Conservation (phyloP, 345 rosid species). For the Carallia brachiata region DNA sequence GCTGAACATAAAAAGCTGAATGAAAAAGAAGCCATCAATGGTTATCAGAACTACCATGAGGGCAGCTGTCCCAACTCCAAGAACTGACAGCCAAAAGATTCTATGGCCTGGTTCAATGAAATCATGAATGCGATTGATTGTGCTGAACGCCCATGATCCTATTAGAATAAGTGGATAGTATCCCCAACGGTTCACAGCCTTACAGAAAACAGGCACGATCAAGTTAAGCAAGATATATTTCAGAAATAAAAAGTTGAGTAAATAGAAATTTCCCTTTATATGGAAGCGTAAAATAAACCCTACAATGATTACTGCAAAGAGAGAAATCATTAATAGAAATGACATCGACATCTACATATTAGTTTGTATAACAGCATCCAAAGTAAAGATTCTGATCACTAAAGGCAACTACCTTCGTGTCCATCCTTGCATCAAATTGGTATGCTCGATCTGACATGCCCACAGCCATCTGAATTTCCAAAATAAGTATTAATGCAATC, state of each 20-base stretch:
- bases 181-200: constrained; percentile 95
- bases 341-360: not conserved
- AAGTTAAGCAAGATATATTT: not conserved
- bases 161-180: constrained; percentile 91
- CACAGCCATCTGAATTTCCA: constrained; percentile 75
- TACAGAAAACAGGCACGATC: constrained; percentile 12
- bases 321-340: not conserved
- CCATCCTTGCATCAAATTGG: constrained; percentile 62
- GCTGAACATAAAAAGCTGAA: not conserved
- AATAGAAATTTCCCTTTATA: too few relatives aligned
- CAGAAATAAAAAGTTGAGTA: not conserved
- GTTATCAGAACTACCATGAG: constrained; percentile 61
- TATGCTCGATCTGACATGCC: constrained; percentile 79
- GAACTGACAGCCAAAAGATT: constrained; percentile 89
- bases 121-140: constrained; percentile 80
- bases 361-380: not conserved
- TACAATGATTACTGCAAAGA: too few relatives aligned
- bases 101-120: constrained; percentile 77
- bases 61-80: constrained; percentile 89
- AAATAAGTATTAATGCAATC: constrained; percentile 4
- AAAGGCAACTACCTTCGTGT: constrained; percentile 56
- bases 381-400: not conserved
- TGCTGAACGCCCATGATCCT: constrained; percentile 96
- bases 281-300: too few relatives aligned
- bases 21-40: constrained; percentile 8